Conservation (phyloP, 805 yeast species). For the Naumovozyma baii region DNA sequence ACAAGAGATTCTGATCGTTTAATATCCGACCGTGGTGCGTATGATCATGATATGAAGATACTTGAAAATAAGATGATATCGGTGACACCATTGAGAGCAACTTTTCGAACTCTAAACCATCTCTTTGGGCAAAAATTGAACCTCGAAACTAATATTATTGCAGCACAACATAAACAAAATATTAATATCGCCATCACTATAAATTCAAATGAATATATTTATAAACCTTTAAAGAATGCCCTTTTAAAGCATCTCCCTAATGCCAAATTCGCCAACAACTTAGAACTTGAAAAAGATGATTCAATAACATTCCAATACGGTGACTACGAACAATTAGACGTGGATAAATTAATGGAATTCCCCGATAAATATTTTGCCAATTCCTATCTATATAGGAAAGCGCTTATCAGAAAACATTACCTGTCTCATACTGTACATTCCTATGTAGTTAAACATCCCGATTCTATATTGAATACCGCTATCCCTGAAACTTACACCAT, state of each 20-base stretch:
- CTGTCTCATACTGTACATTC: constrained; percentile 75
- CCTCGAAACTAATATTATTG: constrained; percentile 3
- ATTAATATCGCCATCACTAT: constrained; percentile 25
- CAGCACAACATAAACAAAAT: constrained; percentile 3
- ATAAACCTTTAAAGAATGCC: constrained; percentile 30
- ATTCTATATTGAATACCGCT: constrained; percentile 46
- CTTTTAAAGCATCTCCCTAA: constrained; percentile 28
- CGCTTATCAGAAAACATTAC: constrained; percentile 82
- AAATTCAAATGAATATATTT: constrained; percentile 33
- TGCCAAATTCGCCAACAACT: constrained; percentile 25
- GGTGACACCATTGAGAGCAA: constrained; percentile 65
- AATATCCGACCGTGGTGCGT: constrained; percentile 16
- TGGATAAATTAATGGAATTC: constrained; percentile 43
- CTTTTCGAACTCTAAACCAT: constrained; percentile 37
- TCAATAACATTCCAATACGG: constrained; percentile 61
- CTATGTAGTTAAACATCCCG: constrained; percentile 66
- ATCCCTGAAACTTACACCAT: constrained; percentile 70
- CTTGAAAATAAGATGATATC: constrained; percentile 55
- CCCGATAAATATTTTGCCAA: constrained; percentile 46
- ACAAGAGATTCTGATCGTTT: constrained; percentile 21
- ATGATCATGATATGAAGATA: constrained; percentile 53
- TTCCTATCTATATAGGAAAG: constrained; percentile 82
- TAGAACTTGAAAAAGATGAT: constrained; percentile 6
- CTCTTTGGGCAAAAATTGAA: constrained; percentile 14
- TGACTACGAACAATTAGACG: constrained; percentile 81